Conservation (phyloP, 1,139 yeast genomes). For the Zygosaccharomyces pseudobailii region DNA sequence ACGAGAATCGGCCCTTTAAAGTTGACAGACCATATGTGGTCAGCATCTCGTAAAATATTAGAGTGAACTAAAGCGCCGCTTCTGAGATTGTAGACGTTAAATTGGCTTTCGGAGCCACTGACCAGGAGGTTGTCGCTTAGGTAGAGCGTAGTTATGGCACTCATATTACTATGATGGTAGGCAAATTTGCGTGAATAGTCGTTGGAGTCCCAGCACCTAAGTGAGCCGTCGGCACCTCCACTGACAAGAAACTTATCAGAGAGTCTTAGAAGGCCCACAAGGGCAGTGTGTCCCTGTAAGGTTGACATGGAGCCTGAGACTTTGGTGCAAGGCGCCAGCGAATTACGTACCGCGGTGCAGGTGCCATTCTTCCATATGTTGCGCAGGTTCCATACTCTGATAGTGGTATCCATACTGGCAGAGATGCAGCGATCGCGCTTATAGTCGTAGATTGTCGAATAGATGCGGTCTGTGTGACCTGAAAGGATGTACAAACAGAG, state of each 20-base stretch:
- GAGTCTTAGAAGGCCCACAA: constrained; percentile 82
- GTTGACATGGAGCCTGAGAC: constrained; percentile 31
- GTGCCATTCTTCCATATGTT: constrained; percentile 31
- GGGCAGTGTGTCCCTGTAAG: constrained; percentile 72
- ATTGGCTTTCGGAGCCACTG: constrained; percentile 81
- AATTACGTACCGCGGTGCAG: constrained; percentile 24
- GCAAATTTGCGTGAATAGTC: constrained; percentile 65
- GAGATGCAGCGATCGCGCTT: constrained; percentile 76
- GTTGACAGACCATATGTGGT: constrained; percentile 92
- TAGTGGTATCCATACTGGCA: constrained; percentile 87
- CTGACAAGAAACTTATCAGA: constrained; percentile 79
- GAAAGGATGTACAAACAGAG: constrained; percentile 66
- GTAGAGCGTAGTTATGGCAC: constrained; percentile 91
- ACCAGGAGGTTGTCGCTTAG: constrained; percentile 81
- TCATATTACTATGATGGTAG: constrained; percentile 76
- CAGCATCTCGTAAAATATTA: constrained; percentile 71
- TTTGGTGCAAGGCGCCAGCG: constrained; percentile 27
- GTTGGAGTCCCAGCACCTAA: constrained; percentile 88
- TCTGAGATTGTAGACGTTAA: constrained; percentile 79
- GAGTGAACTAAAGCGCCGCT: constrained; percentile 68
- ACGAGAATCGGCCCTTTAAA: constrained; percentile 82
- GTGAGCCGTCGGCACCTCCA: constrained; percentile 93
- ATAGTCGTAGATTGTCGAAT: constrained; percentile 78
- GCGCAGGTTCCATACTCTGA: constrained; percentile 83
- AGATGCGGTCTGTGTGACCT: constrained; percentile 86